Base-by-base conservation (phyloP, 805 yeast species). In the Myxozyma nipponensis region DNA sequence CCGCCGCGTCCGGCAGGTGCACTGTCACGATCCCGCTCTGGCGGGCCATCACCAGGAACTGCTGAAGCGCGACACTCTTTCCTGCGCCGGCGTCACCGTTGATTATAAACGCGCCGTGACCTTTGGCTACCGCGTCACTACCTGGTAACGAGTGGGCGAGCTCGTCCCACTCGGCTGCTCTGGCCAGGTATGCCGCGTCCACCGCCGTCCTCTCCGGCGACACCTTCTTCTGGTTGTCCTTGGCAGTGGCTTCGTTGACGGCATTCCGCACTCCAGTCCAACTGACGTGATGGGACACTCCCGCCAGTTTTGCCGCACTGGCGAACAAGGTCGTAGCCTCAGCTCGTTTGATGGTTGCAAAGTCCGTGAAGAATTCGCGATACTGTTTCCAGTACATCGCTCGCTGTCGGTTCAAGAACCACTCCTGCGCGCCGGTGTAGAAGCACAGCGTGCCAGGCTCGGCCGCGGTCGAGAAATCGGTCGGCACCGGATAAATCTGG, bases 21-120 rank as follows among this genome's bases (percentile, higher is more conserved):
- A 54, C 44, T 18, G 45, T 44, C 4, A 54, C 38, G 17, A 21
- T 41, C 4, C 39, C 41, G 13, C 18, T 19, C 15, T 36, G 13
- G 10, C 34, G 28, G 15, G 53, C 58, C 21, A 49, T n/a, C 34
- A 49, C 53, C 9, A 48, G 35, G 9, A 36, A 25, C 36, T 51
- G 58, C 28, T 49, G 56, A 18, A 54, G 21, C n/a, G 46, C 53
- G 10, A 44, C 46, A 3, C 45, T 47, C 45, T 52, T 54, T 32
- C 58, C 58, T n/a, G 44, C 30, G 13, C 58, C 58, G 5, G 44
- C 34, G 4, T 28, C 40, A 3, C 58, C 58, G n/a, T 42, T 30
- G 38, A 53, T 19, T 4, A 54, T 24, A 15, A 45, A 37, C 10
- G 47, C 30, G 30, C 21, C 25, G 10, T 43, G 26, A 25, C 40